Percentiles rank a stretch among this genome's conserved stretches.
phyloP scores from a whole-genome alignment of 2,329 filamentous ascomycete species.

The Xylariomycetidae sp. region DNA sequence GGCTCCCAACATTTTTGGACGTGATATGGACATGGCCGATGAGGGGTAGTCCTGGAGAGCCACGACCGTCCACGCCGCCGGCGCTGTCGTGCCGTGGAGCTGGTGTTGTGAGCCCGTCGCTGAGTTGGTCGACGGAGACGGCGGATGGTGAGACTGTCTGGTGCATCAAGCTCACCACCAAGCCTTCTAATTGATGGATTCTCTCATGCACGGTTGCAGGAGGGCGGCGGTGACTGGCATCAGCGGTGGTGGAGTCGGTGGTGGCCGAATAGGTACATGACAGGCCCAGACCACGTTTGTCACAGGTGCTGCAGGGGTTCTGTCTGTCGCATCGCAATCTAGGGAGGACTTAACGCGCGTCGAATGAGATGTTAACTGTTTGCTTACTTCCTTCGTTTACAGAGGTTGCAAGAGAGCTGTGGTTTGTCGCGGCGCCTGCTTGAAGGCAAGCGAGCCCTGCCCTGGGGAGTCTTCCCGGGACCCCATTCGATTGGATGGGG shows the following conservation, averaged over 20 bases:
- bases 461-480: slow-evolving; percentile 5
- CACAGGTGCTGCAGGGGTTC: slow-evolving; percentile 16
- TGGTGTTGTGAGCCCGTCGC: too few species aligned
- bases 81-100: too few species aligned
- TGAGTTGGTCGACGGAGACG: slow-evolving; percentile 2
- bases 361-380: slow-evolving; percentile 4
- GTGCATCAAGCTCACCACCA: slow-evolving; percentile 25
- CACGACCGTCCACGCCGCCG: too few species aligned
- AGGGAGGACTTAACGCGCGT: neutral
- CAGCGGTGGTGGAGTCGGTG: slow-evolving; percentile 4
- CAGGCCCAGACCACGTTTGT: slow-evolving; percentile 7
- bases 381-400: slow-evolving; percentile 25
- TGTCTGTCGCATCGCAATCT: slow-evolving; percentile 17
- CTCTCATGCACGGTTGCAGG: slow-evolving; percentile 14
- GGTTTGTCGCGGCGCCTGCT: slow-evolving; percentile 26
- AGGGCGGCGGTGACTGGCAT: slow-evolving; percentile 6
- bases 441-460: slow-evolving; percentile 7
- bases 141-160: slow-evolving; percentile 5
- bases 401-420: slow-evolving; percentile 26
- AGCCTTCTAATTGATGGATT: slow-evolving; percentile 25
- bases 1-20: slow-evolving; percentile 26
- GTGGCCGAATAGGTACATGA: slow-evolving; percentile 16
- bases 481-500: too few species aligned
- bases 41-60: slow-evolving; percentile 4
- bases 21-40: slow-evolving; percentile 11